phyloP scores from a whole-genome alignment of 345 rosid genomes.

The Populus davidiana region DNA sequence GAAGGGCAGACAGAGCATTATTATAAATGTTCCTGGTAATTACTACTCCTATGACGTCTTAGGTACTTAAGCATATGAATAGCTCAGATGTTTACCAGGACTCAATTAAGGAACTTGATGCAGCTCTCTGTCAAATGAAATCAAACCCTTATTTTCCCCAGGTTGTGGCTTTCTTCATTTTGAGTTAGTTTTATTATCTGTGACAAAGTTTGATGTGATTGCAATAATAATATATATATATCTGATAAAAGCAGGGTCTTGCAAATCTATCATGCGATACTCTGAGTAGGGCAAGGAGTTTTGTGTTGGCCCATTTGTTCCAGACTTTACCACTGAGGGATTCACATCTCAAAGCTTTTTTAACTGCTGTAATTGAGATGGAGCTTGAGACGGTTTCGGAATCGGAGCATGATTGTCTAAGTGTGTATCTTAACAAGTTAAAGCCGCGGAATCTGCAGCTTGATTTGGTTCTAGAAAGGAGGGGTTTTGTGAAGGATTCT shows the following conservation, averaged over 20 bases:
- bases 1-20: background rate
- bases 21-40: background rate
- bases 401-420: conserved; percentile 21
- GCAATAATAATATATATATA: background rate
- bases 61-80: conserved; percentile 47
- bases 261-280: conserved; percentile 52
- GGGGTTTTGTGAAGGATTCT: conserved; percentile 14
- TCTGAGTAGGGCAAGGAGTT: conserved; percentile 44
- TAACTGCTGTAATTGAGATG: conserved; percentile 53
- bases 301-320: conserved; percentile 45
- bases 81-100: conserved; percentile 43
- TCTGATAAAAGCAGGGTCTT: conserved; percentile 52
- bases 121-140: conserved; percentile 46
- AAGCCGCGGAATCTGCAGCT: conserved; percentile 20
- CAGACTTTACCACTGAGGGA: conserved; percentile 58
- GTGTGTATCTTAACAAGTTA: conserved; percentile 36
- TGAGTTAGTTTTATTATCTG: too few species aligned
- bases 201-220: background rate
- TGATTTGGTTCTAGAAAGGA: conserved; percentile 5
- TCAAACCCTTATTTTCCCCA: conserved; percentile 66
- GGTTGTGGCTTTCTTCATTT: conserved; percentile 33
- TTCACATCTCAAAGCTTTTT: conserved; percentile 55
- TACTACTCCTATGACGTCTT: background rate
- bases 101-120: conserved; percentile 59
- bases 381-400: conserved; percentile 37